Percentiles rank a stretch among this genome's conserved stretches.
Evolutionary conservation across 345 rosid genomes (phyloP).

Genomic region (Noccaea caerulescens): DNA sequence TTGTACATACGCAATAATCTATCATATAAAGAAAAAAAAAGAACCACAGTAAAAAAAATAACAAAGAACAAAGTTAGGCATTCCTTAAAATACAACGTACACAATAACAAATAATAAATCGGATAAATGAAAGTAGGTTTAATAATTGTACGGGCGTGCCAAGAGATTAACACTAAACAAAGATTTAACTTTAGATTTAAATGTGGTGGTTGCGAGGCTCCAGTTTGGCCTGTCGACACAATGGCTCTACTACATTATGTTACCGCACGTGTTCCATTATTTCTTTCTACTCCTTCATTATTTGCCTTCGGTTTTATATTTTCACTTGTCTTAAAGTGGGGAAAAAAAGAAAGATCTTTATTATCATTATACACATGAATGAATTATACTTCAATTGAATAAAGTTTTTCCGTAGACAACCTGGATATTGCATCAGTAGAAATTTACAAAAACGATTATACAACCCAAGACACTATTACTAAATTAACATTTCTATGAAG

Average conservation of each 20-base stretch:
- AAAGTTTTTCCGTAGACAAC: constrained; percentile 8
- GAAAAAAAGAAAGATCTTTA: neutral
- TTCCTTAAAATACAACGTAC: neutral
- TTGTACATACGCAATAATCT: constrained; percentile 6
- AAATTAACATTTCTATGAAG: neutral
- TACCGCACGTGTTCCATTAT: constrained; percentile 46
- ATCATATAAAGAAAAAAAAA: neutral
- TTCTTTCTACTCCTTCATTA: constrained; percentile 39
- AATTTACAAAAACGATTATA: neutral
- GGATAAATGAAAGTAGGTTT: constrained; percentile 29
- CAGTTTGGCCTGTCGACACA: constrained; percentile 45
- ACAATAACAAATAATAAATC: neutral
- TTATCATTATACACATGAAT: neutral
- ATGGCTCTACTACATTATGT: constrained; percentile 45
- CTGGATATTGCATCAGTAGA: constrained; percentile 25
- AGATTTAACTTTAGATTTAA: constrained; percentile 30
- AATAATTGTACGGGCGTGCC: constrained; percentile 43
- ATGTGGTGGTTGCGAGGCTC: constrained; percentile 42
- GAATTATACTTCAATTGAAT: neutral
- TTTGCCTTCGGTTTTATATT: constrained; percentile 28
- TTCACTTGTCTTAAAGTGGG: constrained; percentile 29
- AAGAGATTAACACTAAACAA: constrained; percentile 39
- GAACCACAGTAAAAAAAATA: neutral
- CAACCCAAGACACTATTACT: neutral
- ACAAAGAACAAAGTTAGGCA: neutral